Base-by-base conservation (phyloP, 306 rosid genomes). In the Inga laurina region DNA sequence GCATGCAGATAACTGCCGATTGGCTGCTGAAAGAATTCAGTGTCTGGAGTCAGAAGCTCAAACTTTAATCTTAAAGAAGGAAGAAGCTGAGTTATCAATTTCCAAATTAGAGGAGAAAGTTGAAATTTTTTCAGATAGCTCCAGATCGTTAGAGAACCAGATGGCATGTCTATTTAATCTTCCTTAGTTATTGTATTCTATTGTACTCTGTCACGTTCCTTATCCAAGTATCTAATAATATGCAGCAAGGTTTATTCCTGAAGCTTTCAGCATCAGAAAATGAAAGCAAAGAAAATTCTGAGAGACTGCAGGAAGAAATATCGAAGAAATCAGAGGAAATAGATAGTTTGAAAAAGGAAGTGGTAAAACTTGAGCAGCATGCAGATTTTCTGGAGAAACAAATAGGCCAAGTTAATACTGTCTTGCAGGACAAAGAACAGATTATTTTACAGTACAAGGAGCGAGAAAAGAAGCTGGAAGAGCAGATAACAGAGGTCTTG, bases 221-320 rank as follows among this genome's bases (percentile, higher is more conserved):
- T 34, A 89, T 74, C 65, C 78, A 35, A 67, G 79, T 83, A 65
- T 77, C 61, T 82, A 59, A 77, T 81, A 72, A 79, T 75, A 74
- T 88, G 86, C 94, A 96, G 98, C 86, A 91, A 91, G 91, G 80
- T 84, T 87, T 96, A 66, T 86, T 87, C 87, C 90, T 86, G 80
- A 91, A 91, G 89, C 43, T 96, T 75, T 91, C 94, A 44, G 86
- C 86, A 80, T 59, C 91, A 66, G 97, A 89, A 87, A 86, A 85
- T 77, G 98, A 90, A 89, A 91, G 87, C 80, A 88, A 91, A 79
- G 86, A 85, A 74, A 89, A 78, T 78, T 74, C 68, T 62, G 94
- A 90, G 81, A 87, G 87, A 83, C 74, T 89, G 76, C 90, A 92
- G 87, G 86, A 73, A 81, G 98, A 92, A 68, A 85, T 92, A 77